Base-by-base conservation (phyloP, 306 rosid species). In the Hippophae gyantsensis region DNA sequence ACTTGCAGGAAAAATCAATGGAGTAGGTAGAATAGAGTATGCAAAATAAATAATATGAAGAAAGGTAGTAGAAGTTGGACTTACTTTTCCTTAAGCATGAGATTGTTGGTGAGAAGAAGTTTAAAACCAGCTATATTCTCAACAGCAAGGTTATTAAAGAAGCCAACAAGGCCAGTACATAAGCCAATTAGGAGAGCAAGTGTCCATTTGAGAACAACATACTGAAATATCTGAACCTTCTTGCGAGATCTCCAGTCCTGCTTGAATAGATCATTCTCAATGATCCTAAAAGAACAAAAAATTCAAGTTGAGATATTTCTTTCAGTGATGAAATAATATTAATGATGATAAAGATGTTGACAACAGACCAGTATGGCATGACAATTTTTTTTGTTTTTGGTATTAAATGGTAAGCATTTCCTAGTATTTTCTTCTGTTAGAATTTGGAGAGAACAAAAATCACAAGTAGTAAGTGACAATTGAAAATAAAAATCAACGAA, bases 91-190 rank as follows among this genome's bases (percentile, higher is more conserved):
- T 61, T 61, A 43, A 79, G 74, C 92, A 87, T 84, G 79, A 87
- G 80, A 64, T 52, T 64, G 65, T 78, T 79, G 68, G 92, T 81
- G 44, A 84, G 57, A 26, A 79, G 62, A 65, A 84, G 89, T 74
- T 84, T 87, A 76, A 69, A 63, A 66, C 95, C 92, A 55, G 95
- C 95, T 63, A 87, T 69, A 58, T 87, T 87, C 76, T 87, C 95
- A 26, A 87, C 92, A 38, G 80, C 85, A 63, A 87, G 66, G 80
- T 74, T 87, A 65, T 80, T 87, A 67, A 79, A 82, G 65, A 75
- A 81, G 46, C 83, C 95, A 49, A 84, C 74, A 10, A 87, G 64
- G 9, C 85, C 92, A 10, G 95, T 87, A 18, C 58, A 7, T 48
- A 84, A 70, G 54, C 89, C 95, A 40, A 87, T 78, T 18, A 79